A percentile compares a stretch with the other conserved stretches of the same genome.
Evolutionary conservation across 1,139 yeast species (phyloP).

Genomic region (Blastobotrys arbuscula): DNA sequence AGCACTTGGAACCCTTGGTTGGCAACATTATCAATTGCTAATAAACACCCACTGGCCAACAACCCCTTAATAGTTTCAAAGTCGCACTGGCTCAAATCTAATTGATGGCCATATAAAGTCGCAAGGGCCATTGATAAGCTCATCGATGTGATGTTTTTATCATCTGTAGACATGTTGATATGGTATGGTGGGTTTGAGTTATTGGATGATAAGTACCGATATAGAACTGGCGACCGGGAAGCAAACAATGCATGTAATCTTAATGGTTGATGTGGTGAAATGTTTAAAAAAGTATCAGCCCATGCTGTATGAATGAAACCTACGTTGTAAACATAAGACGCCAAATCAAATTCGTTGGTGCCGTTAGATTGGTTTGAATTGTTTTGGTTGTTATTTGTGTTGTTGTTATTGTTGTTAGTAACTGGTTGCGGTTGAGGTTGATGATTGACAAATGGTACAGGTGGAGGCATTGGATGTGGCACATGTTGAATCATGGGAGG

Average conservation of each 20-base stretch:
- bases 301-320: conserved; percentile 36
- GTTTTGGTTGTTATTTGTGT: background rate
- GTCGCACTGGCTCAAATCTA: conserved; percentile 25
- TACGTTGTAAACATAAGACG: conserved; percentile 31
- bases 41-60: conserved; percentile 30
- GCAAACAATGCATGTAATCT: conserved; percentile 34
- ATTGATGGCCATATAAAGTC: conserved; percentile 32
- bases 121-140: conserved; percentile 33
- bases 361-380: background rate
- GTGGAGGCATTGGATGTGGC: conserved; percentile 12
- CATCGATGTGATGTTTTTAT: conserved; percentile 44
- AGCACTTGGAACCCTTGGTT: conserved; percentile 26
- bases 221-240: conserved; percentile 32
- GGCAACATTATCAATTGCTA: conserved; percentile 30
- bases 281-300: conserved; percentile 33
- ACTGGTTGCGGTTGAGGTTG: conserved; percentile 2
- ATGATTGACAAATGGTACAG: background rate
- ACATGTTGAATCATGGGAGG: conserved; percentile 9
- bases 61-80: conserved; percentile 29
- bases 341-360: conserved; percentile 21
- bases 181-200: conserved; percentile 42
- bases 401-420: background rate
- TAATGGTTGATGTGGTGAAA: conserved; percentile 29
- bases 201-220: conserved; percentile 25
- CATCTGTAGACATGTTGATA: conserved; percentile 49